Evolutionary conservation across 148 eudicot genomes (phyloP), one percentile per base, ranked within the genome.

Genomic region (Fallopia convolvulus): DNA sequence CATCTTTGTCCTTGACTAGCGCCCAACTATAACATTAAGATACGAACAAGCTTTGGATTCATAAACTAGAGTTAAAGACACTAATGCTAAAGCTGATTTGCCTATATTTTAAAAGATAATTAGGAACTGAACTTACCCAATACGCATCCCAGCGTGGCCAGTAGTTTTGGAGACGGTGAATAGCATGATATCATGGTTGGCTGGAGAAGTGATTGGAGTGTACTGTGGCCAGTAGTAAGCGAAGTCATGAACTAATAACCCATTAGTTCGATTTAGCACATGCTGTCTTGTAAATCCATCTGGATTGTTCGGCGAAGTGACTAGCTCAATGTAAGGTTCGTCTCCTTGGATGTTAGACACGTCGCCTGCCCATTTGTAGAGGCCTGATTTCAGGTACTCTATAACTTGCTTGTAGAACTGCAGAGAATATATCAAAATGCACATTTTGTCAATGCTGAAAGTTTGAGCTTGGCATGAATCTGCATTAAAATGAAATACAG

Each of bases 211-310:
- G 66, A 95, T 95, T 1, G 98, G 91, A 70, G 91, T 93, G 77
- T 95, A 95, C 44, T 95, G 99, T 11, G 99, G 99, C 99, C 99
- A 95, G 81, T 95, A 95, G 78, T 95, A 95, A 42, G 98, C 99
- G 70, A 91, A 84, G 81, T 95, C 99, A 78, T 95, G 94, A 66
- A 95, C 39, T 44, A 91, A 71, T 76, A 88, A 87, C 47, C 98
- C 99, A 55, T 83, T 80, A 50, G 78, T 82, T 74, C 87, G 78
- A 79, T 93, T 91, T 46, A 91, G 93, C 23, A 86, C 85, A 21
- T 92, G 80, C 70, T 85, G 87, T 84, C 99, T 90, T 63, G 84
- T 79, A 32, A 82, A 85, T 5, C 99, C 99, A 73, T 95, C 99
- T 0, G 99, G 99, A 70, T 95, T 95, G 86, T 95, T 95, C 26